Evolutionary conservation across 2,329 filamentous ascomycete species (phyloP), one percentile per base, ranked within the genome.

Genomic region (Paraphoma chrysanthemicola): DNA sequence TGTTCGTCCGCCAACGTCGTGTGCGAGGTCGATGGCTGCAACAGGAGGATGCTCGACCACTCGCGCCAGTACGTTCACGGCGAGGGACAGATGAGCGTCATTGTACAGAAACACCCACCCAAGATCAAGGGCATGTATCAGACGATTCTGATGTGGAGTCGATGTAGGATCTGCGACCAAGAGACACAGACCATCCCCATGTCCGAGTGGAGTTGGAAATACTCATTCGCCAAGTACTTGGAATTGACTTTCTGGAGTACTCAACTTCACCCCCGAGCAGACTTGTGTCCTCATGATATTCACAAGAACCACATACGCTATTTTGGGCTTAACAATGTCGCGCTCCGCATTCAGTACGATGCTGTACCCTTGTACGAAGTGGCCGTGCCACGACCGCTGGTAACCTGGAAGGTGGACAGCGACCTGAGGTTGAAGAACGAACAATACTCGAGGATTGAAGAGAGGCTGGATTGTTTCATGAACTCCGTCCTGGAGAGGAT

Each of bases 191-290:
- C 93, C 46, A 90, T 91, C 64, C 88, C 90, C 31, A 97, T 99
- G 92, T 97, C 94, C 0, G 88, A 93, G 54, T 93, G 88, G 68
- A 96, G 93, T 0, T 99, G 93, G 91, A 97, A 96, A 74, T 99
- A 99, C 75, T 99, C 95, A 0, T 96, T 99, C 70, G 95, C 92
- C 10, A 99, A 99, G 77, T 99, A 98, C 70, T 83, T 99, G n/a
- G 95, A 99, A 77, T 82, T 99, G 16, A 93, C 93, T 2, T 98
- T 98, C 76, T 99, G 94, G 93, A 94, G 93, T 70, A 90, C 87
- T 42, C 90, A 92, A 38, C 80, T 98, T 47, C 90, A 88, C 71
- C 87, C 89, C 66, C 88, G 86, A 63, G 88, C 89, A 44, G 87
- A 88, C 29, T 82, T 91, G 76, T 99, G 96, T 72, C 86, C 91